These are phyloP conservation scores for Ottelia alismoides DNA, from an alignment of 106 monocot species.

Conservation along the genomic window DNA sequence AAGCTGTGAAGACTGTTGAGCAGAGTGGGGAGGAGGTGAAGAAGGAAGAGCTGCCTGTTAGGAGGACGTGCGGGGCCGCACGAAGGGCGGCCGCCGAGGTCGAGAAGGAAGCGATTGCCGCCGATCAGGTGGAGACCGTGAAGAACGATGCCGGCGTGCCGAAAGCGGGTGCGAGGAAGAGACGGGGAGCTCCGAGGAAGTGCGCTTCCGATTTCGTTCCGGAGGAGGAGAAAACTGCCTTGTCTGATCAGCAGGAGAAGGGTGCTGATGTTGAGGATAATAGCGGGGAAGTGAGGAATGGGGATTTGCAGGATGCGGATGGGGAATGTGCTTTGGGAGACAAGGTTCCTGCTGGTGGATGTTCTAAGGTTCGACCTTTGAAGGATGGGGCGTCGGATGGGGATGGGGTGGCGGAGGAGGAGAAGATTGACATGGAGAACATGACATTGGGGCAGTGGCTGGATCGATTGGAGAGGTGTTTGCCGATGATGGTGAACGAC, in stretches of 20 bases:
- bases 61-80: no score
- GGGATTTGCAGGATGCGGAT: no score
- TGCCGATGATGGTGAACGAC: constrained; percentile 21
- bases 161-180: background rate
- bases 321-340: no score
- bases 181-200: background rate
- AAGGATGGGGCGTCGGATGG: background rate
- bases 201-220: background rate
- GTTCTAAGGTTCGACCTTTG: background rate
- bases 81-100: no score
- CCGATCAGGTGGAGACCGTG: background rate
- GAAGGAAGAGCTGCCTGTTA: no score
- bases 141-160: background rate
- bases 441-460: constrained; percentile 62
- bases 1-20: no score
- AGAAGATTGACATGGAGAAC: constrained; percentile 16
- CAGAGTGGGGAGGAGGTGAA: no score
- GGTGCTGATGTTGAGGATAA: no score
- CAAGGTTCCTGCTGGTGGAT: background rate
- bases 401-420: background rate
- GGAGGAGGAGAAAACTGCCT: no score
- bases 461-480: constrained; percentile 30
- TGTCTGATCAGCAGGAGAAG: no score
- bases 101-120: background rate
- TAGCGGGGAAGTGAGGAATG: no score